Percentiles rank a stretch among this genome's conserved stretches.
These are phyloP conservation scores for Fusarium sp. DNA, from an alignment of 2,329 filamentous ascomycete species.

Conservation along the genomic window DNA sequence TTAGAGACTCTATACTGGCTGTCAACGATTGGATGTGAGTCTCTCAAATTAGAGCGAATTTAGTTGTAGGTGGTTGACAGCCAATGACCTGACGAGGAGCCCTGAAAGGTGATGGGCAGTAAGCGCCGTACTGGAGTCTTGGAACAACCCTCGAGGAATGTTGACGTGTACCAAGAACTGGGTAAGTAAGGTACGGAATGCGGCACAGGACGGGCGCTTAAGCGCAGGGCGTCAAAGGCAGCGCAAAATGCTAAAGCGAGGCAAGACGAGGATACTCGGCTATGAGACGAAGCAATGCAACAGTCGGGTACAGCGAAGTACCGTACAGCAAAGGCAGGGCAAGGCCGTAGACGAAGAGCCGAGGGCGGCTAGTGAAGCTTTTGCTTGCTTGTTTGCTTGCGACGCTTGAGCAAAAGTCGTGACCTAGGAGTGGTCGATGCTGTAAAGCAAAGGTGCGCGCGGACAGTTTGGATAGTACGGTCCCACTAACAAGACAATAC, in stretches of 20 bases:
- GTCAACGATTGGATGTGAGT: conserved; percentile 30
- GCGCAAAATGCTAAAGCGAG: conserved; percentile 3
- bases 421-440: conserved; percentile 33
- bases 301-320: conserved; percentile 3
- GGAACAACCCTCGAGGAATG: conserved; percentile 31
- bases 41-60: conserved; percentile 33
- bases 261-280: conserved; percentile 19
- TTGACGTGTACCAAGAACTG: conserved; percentile 22
- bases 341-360: conserved; percentile 12
- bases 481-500: conserved; percentile 15
- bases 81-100: conserved; percentile 33
- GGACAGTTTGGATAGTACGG: neutral
- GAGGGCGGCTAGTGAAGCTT: conserved; percentile 30
- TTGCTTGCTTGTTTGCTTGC: conserved; percentile 22
- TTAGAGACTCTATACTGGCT: conserved; percentile 22
- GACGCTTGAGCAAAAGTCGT: conserved; percentile 28
- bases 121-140: conserved; percentile 40
- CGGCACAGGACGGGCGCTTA: conserved; percentile 38
- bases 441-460: conserved; percentile 18
- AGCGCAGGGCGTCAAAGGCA: conserved; percentile 18
- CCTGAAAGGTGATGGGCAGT: conserved; percentile 19
- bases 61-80: conserved; percentile 2
- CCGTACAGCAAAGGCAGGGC: neutral
- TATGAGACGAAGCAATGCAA: conserved; percentile 24
- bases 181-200: conserved; percentile 33